These are phyloP conservation scores for Acanthamoeba lenticulata DNA, from an alignment of 208 protist species.

Conservation along the genomic window DNA sequence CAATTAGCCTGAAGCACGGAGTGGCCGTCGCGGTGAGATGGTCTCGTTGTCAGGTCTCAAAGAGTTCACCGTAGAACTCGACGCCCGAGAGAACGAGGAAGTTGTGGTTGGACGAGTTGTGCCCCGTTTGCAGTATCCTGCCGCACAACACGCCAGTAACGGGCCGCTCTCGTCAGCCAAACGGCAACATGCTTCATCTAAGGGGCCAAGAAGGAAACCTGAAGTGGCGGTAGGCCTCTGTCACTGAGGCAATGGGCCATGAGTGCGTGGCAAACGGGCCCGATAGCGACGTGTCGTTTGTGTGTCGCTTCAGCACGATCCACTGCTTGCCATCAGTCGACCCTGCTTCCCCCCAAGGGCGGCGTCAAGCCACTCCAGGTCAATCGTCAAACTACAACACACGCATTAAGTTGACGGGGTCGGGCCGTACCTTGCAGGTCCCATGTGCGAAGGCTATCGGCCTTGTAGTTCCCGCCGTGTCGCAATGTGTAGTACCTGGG, in stretches of 20 bases:
- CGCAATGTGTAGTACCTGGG: constrained; percentile 77
- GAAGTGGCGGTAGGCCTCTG: constrained; percentile 74
- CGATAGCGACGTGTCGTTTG: constrained; percentile 72
- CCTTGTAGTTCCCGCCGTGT: constrained; percentile 71
- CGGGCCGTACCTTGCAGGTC: constrained; percentile 61
- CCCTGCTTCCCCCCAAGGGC: neutral
- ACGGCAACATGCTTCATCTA: too few species aligned
- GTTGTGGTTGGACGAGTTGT: constrained; percentile 79
- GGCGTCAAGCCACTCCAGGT: too few species aligned
- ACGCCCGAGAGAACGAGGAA: constrained; percentile 73
- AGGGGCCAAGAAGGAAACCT: too few species aligned
- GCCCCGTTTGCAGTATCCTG: constrained; percentile 75
- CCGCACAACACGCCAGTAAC: too few species aligned
- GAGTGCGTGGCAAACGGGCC: constrained; percentile 20
- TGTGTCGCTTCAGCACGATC: constrained; percentile 71
- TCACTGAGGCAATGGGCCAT: constrained; percentile 66
- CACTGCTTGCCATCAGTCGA: constrained; percentile 72
- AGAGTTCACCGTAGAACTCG: constrained; percentile 77
- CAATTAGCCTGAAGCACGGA: too few species aligned
- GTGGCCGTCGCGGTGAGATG: too few species aligned
- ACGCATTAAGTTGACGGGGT: too few species aligned
- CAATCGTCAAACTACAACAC: too few species aligned
- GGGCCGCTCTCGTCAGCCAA: too few species aligned
- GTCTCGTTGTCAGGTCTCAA: neutral
- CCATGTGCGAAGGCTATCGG: constrained; percentile 74